Conservation (phyloP, 2,329 filamentous ascomycete genomes). For the Verticillium nonalfalfae region DNA sequence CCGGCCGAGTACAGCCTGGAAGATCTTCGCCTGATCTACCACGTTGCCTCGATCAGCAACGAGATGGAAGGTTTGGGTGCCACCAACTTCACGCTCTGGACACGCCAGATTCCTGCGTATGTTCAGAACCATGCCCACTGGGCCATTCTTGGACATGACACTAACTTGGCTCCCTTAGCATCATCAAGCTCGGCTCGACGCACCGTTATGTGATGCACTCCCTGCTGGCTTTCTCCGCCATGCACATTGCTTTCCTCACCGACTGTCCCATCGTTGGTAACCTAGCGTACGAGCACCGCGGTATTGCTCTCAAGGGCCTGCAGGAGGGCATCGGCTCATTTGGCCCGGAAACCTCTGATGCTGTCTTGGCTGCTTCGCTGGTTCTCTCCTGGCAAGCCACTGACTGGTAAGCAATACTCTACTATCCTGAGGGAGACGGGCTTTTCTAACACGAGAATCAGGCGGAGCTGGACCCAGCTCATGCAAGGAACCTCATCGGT, state of each 20-base stretch:
- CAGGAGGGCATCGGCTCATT: slow-evolving; percentile 84
- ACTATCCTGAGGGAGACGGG: slow-evolving; percentile 16
- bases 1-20: slow-evolving; percentile 68
- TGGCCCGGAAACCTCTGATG: slow-evolving; percentile 81
- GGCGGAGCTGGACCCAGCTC: slow-evolving; percentile 87
- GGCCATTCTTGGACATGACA: slow-evolving; percentile 15
- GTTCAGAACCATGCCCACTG: slow-evolving; percentile 24
- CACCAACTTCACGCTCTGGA: slow-evolving; percentile 86
- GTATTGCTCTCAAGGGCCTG: slow-evolving; percentile 77
- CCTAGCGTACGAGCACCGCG: slow-evolving; percentile 84
- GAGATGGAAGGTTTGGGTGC: slow-evolving; percentile 73
- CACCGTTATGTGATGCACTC: slow-evolving; percentile 92
- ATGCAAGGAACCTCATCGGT: slow-evolving; percentile 89
- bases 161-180: slow-evolving; percentile 38
- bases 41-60: slow-evolving; percentile 79
- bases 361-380: slow-evolving; percentile 83
- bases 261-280: slow-evolving; percentile 79
- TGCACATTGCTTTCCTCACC: slow-evolving; percentile 85
- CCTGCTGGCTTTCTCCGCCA: slow-evolving; percentile 87
- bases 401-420: slow-evolving; percentile 69
- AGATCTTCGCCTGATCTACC: slow-evolving; percentile 83
- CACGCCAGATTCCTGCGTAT: slow-evolving; percentile 85
- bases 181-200: slow-evolving; percentile 74
- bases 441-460: slow-evolving; percentile 36
- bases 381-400: slow-evolving; percentile 93